Evolutionary conservation across 345 rosid genomes (phyloP).

Genomic region (Gynandropsis gynandra): DNA sequence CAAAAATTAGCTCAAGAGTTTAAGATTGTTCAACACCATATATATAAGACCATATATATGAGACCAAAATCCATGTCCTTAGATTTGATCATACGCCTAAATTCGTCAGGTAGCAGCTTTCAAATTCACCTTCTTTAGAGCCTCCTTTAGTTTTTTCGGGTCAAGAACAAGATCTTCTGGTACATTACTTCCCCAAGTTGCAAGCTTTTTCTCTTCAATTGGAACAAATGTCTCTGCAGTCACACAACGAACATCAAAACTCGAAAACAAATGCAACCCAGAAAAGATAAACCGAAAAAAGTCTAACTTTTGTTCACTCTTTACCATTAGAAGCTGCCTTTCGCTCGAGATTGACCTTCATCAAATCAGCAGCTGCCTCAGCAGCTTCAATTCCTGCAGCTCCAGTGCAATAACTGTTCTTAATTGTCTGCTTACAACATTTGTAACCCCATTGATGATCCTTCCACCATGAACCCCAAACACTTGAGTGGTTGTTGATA

Average conservation of each 20-base stretch:
- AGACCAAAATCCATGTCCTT: neutral
- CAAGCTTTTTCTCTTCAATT: constrained; percentile 39
- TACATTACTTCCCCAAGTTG: constrained; percentile 53
- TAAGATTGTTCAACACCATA: no score
- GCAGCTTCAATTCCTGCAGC: constrained; percentile 77
- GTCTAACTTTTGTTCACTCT: neutral
- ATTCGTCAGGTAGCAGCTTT: no score
- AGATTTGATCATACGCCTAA: neutral
- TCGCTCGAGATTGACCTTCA: constrained; percentile 62
- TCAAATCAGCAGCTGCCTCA: constrained; percentile 56
- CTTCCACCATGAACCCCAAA: constrained; percentile 96
- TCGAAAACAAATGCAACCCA: neutral
- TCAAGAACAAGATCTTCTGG: constrained; percentile 44
- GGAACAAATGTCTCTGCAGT: constrained; percentile 31
- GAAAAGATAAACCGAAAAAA: neutral
- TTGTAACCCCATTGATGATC: constrained; percentile 84
- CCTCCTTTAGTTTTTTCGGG: constrained; percentile 33
- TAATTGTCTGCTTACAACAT: constrained; percentile 64
- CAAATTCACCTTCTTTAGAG: constrained; percentile 43
- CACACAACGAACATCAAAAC: neutral
- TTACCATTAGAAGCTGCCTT: constrained; percentile 48
- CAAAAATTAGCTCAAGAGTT: no score
- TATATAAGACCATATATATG: no score
- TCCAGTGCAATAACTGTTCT: constrained; percentile 80
- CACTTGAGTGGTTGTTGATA: constrained; percentile 54